Conservation (phyloP, 371 early-diverging fungal species). For the Zychaea mexicana region DNA sequence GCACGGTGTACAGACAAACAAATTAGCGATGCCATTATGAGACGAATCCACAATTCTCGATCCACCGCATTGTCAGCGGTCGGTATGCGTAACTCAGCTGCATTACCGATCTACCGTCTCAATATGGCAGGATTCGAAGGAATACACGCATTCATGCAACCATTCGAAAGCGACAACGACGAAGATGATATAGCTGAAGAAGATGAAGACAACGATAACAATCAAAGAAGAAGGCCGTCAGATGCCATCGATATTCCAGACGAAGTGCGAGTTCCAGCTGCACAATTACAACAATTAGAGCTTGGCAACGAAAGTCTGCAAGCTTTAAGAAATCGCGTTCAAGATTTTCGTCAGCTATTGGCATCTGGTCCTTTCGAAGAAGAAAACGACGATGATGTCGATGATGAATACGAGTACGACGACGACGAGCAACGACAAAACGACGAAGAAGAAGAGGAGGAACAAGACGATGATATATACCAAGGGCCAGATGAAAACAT, state of each 20-base stretch:
- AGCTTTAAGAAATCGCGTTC: background rate
- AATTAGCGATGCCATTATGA: constrained; percentile 11
- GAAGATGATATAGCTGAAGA: constrained; percentile 3
- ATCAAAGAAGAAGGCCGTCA: background rate
- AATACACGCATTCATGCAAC: background rate
- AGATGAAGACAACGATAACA: background rate
- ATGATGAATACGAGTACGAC: background rate
- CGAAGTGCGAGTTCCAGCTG: background rate
- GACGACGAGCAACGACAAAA: background rate
- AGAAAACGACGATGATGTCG: constrained; percentile 3
- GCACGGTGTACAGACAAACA: constrained; percentile 20
- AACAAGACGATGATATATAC: background rate
- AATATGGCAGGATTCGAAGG: constrained; percentile 13
- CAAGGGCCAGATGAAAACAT: background rate
- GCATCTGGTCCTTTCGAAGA: background rate
- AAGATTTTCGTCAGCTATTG: background rate
- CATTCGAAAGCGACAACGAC: constrained; percentile 11
- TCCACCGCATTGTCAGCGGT: constrained; percentile 22
- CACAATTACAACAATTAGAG: background rate
- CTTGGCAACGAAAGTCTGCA: background rate
- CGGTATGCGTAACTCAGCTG: constrained; percentile 35
- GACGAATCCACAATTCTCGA: constrained; percentile 17
- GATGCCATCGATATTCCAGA: background rate
- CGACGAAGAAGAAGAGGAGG: background rate
- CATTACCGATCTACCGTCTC: constrained; percentile 30